Conservation (phyloP, 495 filamentous ascomycete species). For the Aspergillus heteromorphus region DNA sequence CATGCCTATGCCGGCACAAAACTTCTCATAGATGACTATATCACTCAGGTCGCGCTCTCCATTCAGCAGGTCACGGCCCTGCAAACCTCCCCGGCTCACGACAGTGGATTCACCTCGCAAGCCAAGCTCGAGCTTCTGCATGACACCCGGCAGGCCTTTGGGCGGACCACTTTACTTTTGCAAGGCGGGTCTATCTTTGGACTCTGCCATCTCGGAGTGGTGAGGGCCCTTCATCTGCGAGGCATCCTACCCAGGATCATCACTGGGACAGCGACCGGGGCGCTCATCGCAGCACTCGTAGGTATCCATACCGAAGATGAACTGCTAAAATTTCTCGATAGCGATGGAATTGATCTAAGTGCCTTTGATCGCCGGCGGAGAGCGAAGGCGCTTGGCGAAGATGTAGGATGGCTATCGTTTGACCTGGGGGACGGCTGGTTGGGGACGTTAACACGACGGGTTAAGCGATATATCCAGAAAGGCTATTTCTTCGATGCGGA, state of each 20-base stretch:
- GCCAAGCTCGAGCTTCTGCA: constrained; percentile 83
- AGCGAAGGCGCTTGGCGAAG: constrained; percentile 9
- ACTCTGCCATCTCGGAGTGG: constrained; percentile 83
- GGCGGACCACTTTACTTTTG: constrained; percentile 76
- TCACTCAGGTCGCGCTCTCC: constrained; percentile 73
- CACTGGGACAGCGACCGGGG: constrained; percentile 84
- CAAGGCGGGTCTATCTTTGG: constrained; percentile 93
- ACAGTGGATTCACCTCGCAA: constrained; percentile 67
- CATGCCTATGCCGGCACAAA: constrained; percentile 86
- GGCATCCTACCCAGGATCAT: constrained; percentile 86
- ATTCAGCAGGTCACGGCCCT: constrained; percentile 72
- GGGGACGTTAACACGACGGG: constrained; percentile 54
- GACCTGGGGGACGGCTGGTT: constrained; percentile 35
- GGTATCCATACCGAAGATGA: constrained; percentile 87
- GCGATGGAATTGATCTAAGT: constrained; percentile 75
- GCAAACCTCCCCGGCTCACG: constrained; percentile 52
- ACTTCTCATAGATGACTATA: constrained; percentile 84
- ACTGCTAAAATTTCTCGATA: constrained; percentile 66
- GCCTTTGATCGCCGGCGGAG: constrained; percentile 55
- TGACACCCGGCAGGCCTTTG: constrained; percentile 87
- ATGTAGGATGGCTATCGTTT: constrained; percentile 17
- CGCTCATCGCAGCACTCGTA: constrained; percentile 84
- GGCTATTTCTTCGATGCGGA: constrained; percentile 81
- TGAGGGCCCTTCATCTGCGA: constrained; percentile 80
- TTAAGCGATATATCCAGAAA: constrained; percentile 60